Percentiles rank a stretch among this genome's conserved stretches.
phyloP scores from a whole-genome alignment of 2,329 filamentous ascomycete genomes.

The Neonectria neomacrospora region DNA sequence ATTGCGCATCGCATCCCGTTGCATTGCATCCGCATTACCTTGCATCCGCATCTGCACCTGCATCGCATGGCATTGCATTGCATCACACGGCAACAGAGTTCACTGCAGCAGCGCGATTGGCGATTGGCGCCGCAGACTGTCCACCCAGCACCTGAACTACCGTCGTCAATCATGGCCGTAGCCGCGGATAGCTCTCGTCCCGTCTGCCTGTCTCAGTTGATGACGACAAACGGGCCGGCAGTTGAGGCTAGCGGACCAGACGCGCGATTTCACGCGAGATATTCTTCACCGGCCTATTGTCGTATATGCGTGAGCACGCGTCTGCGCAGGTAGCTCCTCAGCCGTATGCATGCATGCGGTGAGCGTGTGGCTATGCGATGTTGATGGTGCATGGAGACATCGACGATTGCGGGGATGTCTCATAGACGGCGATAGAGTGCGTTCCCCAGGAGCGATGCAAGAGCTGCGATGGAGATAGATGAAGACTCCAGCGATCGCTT shows the following conservation, averaged over 20 bases:
- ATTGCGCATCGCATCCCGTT: constrained; percentile 5
- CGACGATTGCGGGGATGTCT: background rate
- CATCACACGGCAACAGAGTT: background rate
- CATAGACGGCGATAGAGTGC: background rate
- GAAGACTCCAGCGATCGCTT: background rate
- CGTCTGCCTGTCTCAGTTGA: background rate
- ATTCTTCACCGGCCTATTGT: background rate
- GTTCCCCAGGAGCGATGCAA: background rate
- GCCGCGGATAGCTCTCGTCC: background rate
- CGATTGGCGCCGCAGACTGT: constrained; percentile 1
- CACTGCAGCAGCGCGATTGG: constrained; percentile 3
- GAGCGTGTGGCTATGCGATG: background rate
- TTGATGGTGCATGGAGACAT: background rate
- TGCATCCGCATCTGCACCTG: background rate
- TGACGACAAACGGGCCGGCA: background rate
- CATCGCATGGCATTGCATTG: background rate
- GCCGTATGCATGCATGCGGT: background rate
- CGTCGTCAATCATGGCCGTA: background rate
- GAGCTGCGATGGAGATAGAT: background rate
- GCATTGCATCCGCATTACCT: background rate
- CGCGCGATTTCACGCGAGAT: background rate
- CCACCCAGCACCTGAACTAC: background rate
- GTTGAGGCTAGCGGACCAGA: background rate
- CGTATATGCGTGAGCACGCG: background rate
- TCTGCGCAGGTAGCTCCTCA: background rate